A percentile compares a stretch with the other conserved stretches of the same genome.
These are phyloP conservation scores for Tetracladium setigerum DNA, from an alignment of 495 filamentous ascomycete species.

Conservation along the genomic window DNA sequence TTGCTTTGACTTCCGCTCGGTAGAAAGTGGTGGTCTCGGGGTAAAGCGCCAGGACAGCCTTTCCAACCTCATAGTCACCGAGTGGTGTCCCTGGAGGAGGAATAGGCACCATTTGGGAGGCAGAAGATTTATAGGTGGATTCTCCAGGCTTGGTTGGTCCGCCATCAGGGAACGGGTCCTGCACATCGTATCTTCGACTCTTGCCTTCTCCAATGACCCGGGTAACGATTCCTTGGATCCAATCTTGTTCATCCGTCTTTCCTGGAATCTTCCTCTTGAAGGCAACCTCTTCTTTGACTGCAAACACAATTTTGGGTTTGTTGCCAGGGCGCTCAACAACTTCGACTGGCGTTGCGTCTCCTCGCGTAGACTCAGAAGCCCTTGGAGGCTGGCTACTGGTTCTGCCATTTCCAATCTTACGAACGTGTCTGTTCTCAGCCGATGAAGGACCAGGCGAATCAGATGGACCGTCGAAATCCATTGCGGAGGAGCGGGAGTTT, in stretches of 20 bases:
- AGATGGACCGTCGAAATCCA: slow-evolving; percentile 61
- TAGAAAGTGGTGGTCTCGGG: slow-evolving; percentile 97
- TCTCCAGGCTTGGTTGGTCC: slow-evolving; percentile 51
- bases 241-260: slow-evolving; percentile 62
- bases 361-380: not conserved
- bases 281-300: slow-evolving; percentile 73
- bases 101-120: slow-evolving; percentile 77
- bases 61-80: slow-evolving; percentile 67
- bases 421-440: slow-evolving; percentile 29
- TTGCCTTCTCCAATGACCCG: slow-evolving; percentile 77
- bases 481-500: slow-evolving; percentile 44
- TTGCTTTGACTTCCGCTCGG: slow-evolving; percentile 83
- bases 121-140: slow-evolving; percentile 70
- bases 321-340: not conserved
- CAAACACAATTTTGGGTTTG: slow-evolving; percentile 45
- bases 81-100: slow-evolving; percentile 51
- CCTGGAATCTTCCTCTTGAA: slow-evolving; percentile 72
- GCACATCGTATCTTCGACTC: slow-evolving; percentile 87
- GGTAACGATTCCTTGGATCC: slow-evolving; percentile 87
- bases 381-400: slow-evolving; percentile 43
- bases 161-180: slow-evolving; percentile 85
- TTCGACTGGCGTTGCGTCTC: not conserved
- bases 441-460: slow-evolving; percentile 67
- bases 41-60: slow-evolving; percentile 74
- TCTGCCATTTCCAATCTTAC: slow-evolving; percentile 25